A percentile compares a stretch with the other conserved stretches of the same genome.
Evolutionary conservation across 352 stramenopile genomes (phyloP).

Genomic region (Globisporangium spiculum): DNA sequence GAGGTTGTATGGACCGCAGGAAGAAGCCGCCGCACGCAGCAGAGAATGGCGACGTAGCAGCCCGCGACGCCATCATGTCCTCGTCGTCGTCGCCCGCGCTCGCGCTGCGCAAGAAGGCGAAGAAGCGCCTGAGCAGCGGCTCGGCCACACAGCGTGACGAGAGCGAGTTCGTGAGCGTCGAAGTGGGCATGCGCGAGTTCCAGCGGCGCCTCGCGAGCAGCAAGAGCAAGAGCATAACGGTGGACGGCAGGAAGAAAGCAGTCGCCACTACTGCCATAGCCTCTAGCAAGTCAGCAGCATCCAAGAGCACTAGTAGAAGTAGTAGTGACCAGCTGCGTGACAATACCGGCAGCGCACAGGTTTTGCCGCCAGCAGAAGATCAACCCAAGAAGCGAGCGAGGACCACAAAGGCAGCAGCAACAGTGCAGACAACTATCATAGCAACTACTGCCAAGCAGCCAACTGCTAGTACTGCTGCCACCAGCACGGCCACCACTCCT

Average conservation of each 20-base stretch:
- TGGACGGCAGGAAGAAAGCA: slow-evolving; percentile 5
- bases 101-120: slow-evolving; percentile 22
- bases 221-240: slow-evolving; percentile 10
- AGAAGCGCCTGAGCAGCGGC: slow-evolving; percentile 21
- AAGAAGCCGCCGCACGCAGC: neutral
- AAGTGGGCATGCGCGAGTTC: slow-evolving; percentile 71
- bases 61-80: neutral
- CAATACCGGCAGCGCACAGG: too few relatives aligned
- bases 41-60: slow-evolving; percentile 13
- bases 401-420: neutral
- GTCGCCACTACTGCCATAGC: too few relatives aligned
- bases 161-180: slow-evolving; percentile 76
- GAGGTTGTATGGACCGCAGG: slow-evolving; percentile 32
- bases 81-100: slow-evolving; percentile 5
- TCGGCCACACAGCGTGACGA: slow-evolving; percentile 19
- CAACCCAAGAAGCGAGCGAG: slow-evolving; percentile 15
- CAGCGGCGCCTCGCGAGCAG: slow-evolving; percentile 44
- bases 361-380: neutral
- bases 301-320: neutral
- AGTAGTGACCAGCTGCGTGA: slow-evolving; percentile 2
- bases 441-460: neutral
- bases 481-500: neutral
- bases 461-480: neutral
- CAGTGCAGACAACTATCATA: neutral
- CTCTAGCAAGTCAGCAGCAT: neutral